Evolutionary conservation across 139 green algal species (phyloP).

Genomic region (Pleodorina starrii): DNA sequence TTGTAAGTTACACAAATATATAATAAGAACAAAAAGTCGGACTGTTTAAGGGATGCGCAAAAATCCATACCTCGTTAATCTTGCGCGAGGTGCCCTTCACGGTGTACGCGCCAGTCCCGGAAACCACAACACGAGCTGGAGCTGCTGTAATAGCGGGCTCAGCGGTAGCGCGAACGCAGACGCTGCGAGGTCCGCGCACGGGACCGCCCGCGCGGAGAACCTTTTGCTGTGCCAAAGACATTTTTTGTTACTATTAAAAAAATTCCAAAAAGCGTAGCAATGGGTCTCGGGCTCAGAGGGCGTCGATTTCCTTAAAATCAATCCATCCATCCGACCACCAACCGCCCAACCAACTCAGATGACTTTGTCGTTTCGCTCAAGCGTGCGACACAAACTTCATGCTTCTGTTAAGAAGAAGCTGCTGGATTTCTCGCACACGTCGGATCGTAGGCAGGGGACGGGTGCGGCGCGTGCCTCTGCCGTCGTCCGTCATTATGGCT

Average conservation of each 20-base stretch:
- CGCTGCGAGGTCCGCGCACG: not conserved
- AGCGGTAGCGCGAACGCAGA: not conserved
- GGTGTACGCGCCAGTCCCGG: not conserved
- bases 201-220: not conserved
- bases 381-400: too few species aligned
- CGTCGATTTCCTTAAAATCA: too few species aligned
- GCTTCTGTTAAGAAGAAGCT: not conserved
- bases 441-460: not conserved
- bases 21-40: too few species aligned
- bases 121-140: not conserved
- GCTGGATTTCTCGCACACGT: not conserved
- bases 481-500: not conserved
- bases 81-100: conserved; percentile 38
- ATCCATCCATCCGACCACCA: not conserved
- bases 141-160: not conserved
- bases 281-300: too few species aligned
- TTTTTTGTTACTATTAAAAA: not conserved
- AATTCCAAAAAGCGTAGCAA: not conserved
- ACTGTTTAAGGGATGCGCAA: too few species aligned
- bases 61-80: conserved; percentile 27
- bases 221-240: conserved; percentile 25
- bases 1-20: too few species aligned
- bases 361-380: too few species aligned
- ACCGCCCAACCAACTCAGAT: not conserved
- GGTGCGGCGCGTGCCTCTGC: conserved; percentile 9